Conservation (phyloP, 495 filamentous ascomycete species). For the Aspergillus bertholletiae region DNA sequence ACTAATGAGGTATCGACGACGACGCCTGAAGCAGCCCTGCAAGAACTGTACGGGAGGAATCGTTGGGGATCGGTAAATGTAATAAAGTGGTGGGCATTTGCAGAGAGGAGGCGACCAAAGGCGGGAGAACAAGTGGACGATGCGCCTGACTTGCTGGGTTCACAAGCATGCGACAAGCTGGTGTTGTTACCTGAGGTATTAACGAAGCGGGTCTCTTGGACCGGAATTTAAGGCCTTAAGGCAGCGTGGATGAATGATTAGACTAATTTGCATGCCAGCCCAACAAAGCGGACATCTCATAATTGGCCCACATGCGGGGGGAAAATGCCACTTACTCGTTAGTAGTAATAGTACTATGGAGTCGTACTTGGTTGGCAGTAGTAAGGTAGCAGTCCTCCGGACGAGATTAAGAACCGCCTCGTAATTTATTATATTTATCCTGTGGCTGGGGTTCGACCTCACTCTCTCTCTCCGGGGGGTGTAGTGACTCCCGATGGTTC, state of each 20-base stretch:
- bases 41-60: background rate
- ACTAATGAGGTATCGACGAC: background rate
- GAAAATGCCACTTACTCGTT: background rate
- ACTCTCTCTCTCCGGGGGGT: too few relatives aligned
- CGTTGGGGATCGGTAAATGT: background rate
- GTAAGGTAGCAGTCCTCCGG: too few relatives aligned
- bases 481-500: too few relatives aligned
- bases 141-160: slow-evolving; percentile 7
- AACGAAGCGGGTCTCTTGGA: background rate
- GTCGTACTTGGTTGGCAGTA: too few relatives aligned
- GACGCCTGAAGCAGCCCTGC: background rate
- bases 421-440: too few relatives aligned
- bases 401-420: too few relatives aligned
- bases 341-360: background rate
- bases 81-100: background rate
- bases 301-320: background rate
- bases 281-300: background rate
- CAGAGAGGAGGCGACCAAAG: slow-evolving; percentile 2
- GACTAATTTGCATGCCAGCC: background rate
- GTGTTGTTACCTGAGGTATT: background rate
- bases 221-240: background rate
- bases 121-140: slow-evolving; percentile 7
- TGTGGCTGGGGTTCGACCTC: too few relatives aligned
- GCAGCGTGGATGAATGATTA: background rate
- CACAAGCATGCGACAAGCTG: background rate